Base-by-base conservation (phyloP, 345 rosid species). In the Heritiera fomes region DNA sequence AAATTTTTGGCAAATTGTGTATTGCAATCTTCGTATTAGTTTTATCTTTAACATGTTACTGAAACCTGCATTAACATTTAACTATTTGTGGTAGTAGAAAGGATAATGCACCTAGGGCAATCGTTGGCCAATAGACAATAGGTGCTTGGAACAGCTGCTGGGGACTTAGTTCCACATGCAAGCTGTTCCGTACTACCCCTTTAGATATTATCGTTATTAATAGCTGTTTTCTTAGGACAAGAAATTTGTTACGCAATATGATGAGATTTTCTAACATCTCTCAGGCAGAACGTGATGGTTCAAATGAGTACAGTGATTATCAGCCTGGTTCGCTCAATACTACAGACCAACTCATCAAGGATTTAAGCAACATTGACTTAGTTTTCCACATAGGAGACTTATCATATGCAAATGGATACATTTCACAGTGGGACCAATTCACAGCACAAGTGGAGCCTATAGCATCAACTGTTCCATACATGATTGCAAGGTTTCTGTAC, bases 341-440 rank as follows among this genome's bases (percentile, higher is more conserved):
- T 9, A 91, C 97, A 12, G 94, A 91, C 79, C 93, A 91, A 77
- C 83, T 92, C 79, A 85, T 91, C 75, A 87, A 78, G 68, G 97
- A 92, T 85, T 79, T 89, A 77, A 77, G 72, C 74, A 74, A 92
- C 84, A 80, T 87, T 60, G 91, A 92, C 85, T 87, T 91, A 78
- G 90, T 92, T 72, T 89, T 91, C 82, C 97, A 89, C 83, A 91
- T 91, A 38, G 97, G 97, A 76, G 97, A 92, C 64, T 56, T 92
- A 61, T 64, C 88, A 4, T 92, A 92, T 82, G 60, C 97, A 13
- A 92, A 92, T 76, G 97, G 97, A 23, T 92, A 92, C 79, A 28
- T 92, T 76, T 91, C 97, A 2, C 92, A 92, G 81, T 92, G 97
- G 97, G 97, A 92, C 80, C 97, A 92, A 77, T 92, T 92, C 87